Conservation (phyloP, 2,329 filamentous ascomycete genomes). For the Amauroascus niger region DNA sequence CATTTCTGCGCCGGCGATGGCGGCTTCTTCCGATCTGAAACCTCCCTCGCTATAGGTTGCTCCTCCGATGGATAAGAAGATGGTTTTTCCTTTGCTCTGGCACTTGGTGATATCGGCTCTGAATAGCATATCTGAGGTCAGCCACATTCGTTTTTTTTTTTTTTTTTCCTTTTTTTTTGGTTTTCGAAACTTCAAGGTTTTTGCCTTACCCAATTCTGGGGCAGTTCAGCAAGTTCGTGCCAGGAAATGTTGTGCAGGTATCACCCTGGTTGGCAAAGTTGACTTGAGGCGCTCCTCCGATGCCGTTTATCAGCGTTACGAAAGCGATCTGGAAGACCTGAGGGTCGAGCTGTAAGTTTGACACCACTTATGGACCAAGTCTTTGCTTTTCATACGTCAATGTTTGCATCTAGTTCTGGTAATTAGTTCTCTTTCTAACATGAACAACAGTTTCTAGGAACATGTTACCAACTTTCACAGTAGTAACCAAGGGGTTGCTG, state of each 20-base stretch:
- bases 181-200: slow-evolving; percentile 21
- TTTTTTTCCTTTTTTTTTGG: too few relatives aligned
- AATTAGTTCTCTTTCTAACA: background rate
- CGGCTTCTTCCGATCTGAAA: slow-evolving; percentile 47
- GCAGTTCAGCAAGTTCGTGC: slow-evolving; percentile 51
- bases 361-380: background rate
- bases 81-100: slow-evolving; percentile 58
- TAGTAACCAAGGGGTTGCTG: slow-evolving; percentile 13
- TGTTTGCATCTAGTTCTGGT: slow-evolving; percentile 1
- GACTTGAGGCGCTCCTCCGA: slow-evolving; percentile 31
- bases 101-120: slow-evolving; percentile 46
- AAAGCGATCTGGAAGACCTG: slow-evolving; percentile 58
- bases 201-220: slow-evolving; percentile 53
- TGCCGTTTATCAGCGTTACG: slow-evolving; percentile 47
- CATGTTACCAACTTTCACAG: slow-evolving; percentile 11
- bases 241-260: slow-evolving; percentile 50
- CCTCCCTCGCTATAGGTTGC: slow-evolving; percentile 60
- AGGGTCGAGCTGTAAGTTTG: slow-evolving; percentile 7
- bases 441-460: background rate
- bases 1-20: slow-evolving; percentile 48
- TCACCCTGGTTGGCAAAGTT: slow-evolving; percentile 59
- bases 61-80: slow-evolving; percentile 62
- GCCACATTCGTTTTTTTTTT: background rate
- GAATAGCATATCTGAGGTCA: background rate
- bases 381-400: slow-evolving; percentile 26